Evolutionary conservation across 495 filamentous ascomycete genomes (phyloP).

Genomic region (Darksidea phi): DNA sequence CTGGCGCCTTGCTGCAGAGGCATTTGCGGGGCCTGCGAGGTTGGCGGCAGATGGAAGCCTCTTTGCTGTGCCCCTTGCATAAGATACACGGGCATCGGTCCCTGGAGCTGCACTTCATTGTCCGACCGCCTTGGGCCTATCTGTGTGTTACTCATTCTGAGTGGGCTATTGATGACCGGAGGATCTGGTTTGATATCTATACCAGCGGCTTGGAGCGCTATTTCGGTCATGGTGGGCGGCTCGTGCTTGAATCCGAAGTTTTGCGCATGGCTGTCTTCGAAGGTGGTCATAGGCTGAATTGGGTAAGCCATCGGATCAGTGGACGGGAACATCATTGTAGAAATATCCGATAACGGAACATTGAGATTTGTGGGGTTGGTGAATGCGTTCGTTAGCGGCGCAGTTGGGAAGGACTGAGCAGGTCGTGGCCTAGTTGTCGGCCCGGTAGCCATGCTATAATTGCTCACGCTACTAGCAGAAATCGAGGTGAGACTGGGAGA

Average conservation of each 20-base stretch:
- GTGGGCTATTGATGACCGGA: conserved; percentile 2
- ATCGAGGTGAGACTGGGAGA: conserved; percentile 28
- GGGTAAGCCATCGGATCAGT: conserved; percentile 88
- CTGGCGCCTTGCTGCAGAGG: conserved; percentile 13
- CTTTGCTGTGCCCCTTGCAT: conserved; percentile 42
- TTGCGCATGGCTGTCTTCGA: conserved; percentile 53
- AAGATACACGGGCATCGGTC: conserved; percentile 57
- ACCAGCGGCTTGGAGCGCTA: conserved; percentile 8
- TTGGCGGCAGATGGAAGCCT: conserved; percentile 5
- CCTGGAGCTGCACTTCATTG: conserved; percentile 56
- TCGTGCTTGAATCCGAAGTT: conserved; percentile 39
- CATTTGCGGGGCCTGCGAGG: conserved; percentile 1
- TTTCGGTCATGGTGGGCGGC: conserved; percentile 12
- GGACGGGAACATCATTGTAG: conserved; percentile 89
- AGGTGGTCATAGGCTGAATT: conserved; percentile 71
- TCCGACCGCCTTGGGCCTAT: conserved; percentile 32
- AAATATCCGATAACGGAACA: conserved; percentile 66
- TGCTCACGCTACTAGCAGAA: conserved; percentile 10
- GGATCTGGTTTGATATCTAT: conserved; percentile 24
- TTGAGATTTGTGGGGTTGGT: conserved; percentile 37
- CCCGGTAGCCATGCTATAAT: conserved; percentile 5
- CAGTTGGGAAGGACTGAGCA: conserved; percentile 10
- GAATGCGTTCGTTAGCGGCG: conserved; percentile 23
- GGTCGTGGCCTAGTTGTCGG: conserved; percentile 9
- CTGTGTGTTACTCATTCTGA: background rate